phyloP scores from a whole-genome alignment of 305 asterid species.

The Solanum hybrid region DNA sequence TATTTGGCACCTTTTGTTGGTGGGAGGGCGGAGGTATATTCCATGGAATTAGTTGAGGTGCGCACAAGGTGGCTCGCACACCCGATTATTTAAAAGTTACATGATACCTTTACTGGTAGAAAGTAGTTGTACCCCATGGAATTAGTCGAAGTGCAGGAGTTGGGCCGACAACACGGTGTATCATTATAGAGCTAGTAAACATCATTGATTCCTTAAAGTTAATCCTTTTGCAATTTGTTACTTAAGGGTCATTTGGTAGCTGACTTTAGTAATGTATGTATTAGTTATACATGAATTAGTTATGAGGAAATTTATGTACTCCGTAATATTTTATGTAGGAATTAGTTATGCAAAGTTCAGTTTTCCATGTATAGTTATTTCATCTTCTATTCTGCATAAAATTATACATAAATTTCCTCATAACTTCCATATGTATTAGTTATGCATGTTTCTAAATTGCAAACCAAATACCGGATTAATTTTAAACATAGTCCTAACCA shows the following conservation, averaged over 20 bases:
- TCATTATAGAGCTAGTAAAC: not conserved
- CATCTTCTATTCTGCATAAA: not conserved
- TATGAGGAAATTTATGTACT: not conserved
- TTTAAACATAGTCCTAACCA: not conserved
- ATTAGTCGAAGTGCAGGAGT: not conserved
- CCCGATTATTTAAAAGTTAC: not conserved
- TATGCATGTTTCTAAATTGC: not conserved
- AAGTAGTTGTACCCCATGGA: not conserved
- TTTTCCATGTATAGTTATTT: not conserved
- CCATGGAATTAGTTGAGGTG: not conserved
- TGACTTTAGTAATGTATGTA: not conserved
- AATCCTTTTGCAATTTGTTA: not conserved
- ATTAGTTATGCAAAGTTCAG: not conserved
- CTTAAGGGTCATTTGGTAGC: not conserved
- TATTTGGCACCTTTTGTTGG: not conserved
- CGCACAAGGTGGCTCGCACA: not conserved
- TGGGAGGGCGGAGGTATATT: not conserved
- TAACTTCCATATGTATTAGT: not conserved
- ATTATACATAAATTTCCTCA: not conserved
- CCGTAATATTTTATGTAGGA: not conserved
- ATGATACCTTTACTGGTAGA: not conserved
- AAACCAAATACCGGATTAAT: not conserved
- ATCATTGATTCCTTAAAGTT: not conserved
- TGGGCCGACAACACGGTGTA: not conserved
- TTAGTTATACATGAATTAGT: not conserved